Conservation (phyloP, 305 asterid genomes). For the Solanum hybrid region DNA sequence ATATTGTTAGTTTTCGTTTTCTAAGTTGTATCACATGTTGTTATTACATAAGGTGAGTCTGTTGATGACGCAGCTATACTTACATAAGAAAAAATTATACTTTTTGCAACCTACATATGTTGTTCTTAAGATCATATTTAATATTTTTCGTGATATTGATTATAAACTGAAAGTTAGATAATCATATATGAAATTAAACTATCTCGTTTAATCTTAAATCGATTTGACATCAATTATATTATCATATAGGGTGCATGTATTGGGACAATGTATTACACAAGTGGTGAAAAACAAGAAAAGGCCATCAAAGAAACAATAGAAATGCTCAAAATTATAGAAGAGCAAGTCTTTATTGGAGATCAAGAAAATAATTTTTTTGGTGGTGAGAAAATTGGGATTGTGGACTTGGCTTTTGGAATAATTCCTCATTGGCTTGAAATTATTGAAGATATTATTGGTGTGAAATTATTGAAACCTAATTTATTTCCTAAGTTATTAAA, state of each 20-base stretch:
- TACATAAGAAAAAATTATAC: neutral
- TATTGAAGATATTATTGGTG: conserved; percentile 6
- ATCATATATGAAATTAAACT: neutral
- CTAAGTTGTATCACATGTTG: neutral
- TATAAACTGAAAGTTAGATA: neutral
- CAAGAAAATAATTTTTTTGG: neutral
- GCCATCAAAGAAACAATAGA: conserved; percentile 2
- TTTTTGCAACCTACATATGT: neutral
- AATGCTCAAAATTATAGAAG: conserved; percentile 10
- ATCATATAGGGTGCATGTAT: neutral
- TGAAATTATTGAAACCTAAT: neutral
- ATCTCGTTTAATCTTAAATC: neutral
- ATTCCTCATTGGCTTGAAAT: conserved; percentile 11
- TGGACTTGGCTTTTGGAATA: conserved; percentile 10
- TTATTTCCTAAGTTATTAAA: neutral
- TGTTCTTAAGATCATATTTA: neutral
- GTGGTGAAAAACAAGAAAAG: conserved; percentile 6
- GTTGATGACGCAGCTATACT: neutral
- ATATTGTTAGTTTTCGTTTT: neutral
- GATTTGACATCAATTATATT: neutral
- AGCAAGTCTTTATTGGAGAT: neutral
- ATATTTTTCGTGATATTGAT: neutral
- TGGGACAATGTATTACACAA: neutral
- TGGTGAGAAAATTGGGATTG: conserved; percentile 11
- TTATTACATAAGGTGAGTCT: no score